Base-by-base conservation (phyloP, 73 alveolate species). In the Diophrys appendiculata region DNA sequence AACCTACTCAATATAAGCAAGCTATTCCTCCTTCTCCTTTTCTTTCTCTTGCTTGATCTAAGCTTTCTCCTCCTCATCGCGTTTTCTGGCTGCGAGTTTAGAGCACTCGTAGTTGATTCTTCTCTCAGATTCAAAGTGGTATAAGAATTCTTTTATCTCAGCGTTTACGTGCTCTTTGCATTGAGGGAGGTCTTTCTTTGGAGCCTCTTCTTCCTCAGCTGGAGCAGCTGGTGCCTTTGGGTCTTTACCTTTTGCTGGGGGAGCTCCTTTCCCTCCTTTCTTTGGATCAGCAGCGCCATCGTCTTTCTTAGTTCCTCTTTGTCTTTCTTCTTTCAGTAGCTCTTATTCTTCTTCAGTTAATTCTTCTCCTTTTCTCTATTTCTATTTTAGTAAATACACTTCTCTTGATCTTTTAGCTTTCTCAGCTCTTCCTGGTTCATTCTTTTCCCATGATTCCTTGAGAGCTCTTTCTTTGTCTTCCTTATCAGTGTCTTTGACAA, bases 361-460 rank as follows among this genome's bases (percentile, higher is more conserved):
- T 75, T 86, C 87, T 68, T 82, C 97, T n/a, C 98, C 98, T 26
- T 70, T 87, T 70, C 80, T 84, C 68, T 80, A 90, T 89, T 90
- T 96, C 70, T 73, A 56, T 78, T 90, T 81, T 26, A 93, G 75
- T 27, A 95, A 43, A 83, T 76, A 97, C 87, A 93, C 87, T 69
- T 76, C 79, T 80, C 99, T 83, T n/a, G 98, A 78, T 27, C 83
- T 90, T 83, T 97, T 97, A 0, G 99, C 98, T 77, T 92, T 95
- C 75, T 88, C 99, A 65, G 98, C 98, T 68, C 99, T 87, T 23
- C 99, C 99, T 5, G 99, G 99, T 65, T 97, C 99, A 35, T 88
- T 87, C 33, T 83, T 93, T 86, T 97, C 99, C 99, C 99, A 97
- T 14, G 95, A 83, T 53, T 91, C 93, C 77, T 94, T 88, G 73